A percentile compares a stretch with the other conserved stretches of the same genome.
Evolutionary conservation across 129 eudicot species (phyloP).

Genomic region (Lactuca saligna): DNA sequence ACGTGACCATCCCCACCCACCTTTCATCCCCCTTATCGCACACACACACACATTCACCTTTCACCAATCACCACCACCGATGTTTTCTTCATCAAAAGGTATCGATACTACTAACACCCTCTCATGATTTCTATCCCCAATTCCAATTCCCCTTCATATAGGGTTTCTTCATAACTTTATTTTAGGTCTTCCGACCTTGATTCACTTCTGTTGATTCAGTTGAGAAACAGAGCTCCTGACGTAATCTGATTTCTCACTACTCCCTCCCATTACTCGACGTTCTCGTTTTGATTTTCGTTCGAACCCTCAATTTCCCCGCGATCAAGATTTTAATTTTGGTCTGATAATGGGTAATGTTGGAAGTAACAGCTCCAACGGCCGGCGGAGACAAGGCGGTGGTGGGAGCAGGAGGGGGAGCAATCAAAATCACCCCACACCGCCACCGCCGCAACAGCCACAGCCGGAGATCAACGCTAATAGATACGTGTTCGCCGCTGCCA

Average conservation of each 20-base stretch:
- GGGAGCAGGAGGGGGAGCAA: slow-evolving; percentile 32
- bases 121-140: background rate
- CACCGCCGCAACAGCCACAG: slow-evolving; percentile 56
- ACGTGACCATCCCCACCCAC: slow-evolving; percentile 31
- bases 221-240: slow-evolving; percentile 1
- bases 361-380: slow-evolving; percentile 51
- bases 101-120: background rate
- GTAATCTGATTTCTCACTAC: slow-evolving; percentile 4
- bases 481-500: slow-evolving; percentile 75
- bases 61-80: slow-evolving; percentile 15
- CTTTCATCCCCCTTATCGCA: background rate
- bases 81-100: background rate
- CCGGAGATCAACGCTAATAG: slow-evolving; percentile 58
- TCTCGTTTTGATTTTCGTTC: background rate
- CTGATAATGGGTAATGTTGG: slow-evolving; percentile 66
- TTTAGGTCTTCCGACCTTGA: background rate
- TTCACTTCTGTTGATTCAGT: slow-evolving; percentile 5
- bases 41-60: slow-evolving; percentile 5
- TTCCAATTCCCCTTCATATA: slow-evolving; percentile 11
- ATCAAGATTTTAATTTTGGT: slow-evolving; percentile 7
- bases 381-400: slow-evolving; percentile 49
- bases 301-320: background rate
- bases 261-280: background rate
- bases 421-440: slow-evolving; percentile 47
- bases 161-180: slow-evolving; percentile 2